These are phyloP conservation scores for Cichorium intybus DNA, from an alignment of 140 eudicot species.

Conservation along the genomic window DNA sequence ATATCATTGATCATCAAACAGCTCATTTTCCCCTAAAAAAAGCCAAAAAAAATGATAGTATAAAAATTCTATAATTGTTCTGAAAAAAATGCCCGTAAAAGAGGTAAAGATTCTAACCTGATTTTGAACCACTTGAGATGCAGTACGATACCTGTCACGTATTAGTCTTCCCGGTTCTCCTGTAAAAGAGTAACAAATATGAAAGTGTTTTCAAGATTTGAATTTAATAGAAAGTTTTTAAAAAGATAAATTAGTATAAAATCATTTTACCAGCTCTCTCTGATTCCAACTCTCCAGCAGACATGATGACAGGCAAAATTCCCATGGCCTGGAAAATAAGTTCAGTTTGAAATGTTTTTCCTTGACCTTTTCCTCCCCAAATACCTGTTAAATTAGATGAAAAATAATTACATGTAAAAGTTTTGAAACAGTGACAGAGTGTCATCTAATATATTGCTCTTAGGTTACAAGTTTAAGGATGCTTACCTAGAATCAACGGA, in stretches of 20 bases:
- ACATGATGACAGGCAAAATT: slow-evolving; percentile 89
- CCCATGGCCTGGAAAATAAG: slow-evolving; percentile 95
- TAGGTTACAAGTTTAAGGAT: slow-evolving; percentile 6
- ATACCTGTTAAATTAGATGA: slow-evolving; percentile 47
- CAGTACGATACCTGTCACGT: slow-evolving; percentile 97
- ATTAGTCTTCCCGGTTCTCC: slow-evolving; percentile 98
- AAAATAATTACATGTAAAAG: background rate
- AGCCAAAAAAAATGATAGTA: slow-evolving; percentile 12
- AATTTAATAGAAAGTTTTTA: background rate
- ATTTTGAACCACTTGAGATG: slow-evolving; percentile 94
- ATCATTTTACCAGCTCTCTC: slow-evolving; percentile 85
- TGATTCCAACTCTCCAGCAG: slow-evolving; percentile 98
- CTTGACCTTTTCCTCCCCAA: slow-evolving; percentile 99
- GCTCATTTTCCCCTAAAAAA: slow-evolving; percentile 94
- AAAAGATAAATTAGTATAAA: background rate
- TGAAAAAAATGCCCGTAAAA: background rate
- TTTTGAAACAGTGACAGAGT: background rate
- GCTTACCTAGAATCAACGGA: slow-evolving; percentile 83
- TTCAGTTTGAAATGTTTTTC: slow-evolving; percentile 96
- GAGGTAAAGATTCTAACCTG: slow-evolving; percentile 68
- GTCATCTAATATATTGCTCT: slow-evolving; percentile 7
- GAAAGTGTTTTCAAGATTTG: slow-evolving; percentile 5
- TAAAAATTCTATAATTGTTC: background rate
- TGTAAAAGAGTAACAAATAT: slow-evolving; percentile 27
- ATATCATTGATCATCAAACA: slow-evolving; percentile 94